Conservation (phyloP, 2,329 filamentous ascomycete genomes). For the Lachnellula willkommii region DNA sequence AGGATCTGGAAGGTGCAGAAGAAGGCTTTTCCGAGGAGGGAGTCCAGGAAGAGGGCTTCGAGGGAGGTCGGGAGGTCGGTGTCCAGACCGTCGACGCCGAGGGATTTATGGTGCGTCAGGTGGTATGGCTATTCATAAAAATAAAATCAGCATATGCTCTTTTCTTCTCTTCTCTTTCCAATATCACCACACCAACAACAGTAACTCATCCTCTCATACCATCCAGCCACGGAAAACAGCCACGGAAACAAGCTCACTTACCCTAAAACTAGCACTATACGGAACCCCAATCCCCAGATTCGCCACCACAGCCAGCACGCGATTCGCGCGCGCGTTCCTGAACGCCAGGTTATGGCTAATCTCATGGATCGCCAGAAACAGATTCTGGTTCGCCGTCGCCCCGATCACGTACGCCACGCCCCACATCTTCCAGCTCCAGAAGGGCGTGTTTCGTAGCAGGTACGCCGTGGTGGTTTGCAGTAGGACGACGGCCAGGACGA, state of each 20-base stretch:
- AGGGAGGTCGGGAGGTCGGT: conserved; percentile 90
- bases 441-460: conserved; percentile 67
- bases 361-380: conserved; percentile 97
- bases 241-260: conserved; percentile 37
- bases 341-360: conserved; percentile 98
- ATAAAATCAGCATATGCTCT: conserved; percentile 20
- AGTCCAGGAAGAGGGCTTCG: conserved; percentile 90
- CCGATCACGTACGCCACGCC: conserved; percentile 84
- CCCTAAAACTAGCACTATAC: conserved; percentile 91
- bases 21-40: conserved; percentile 92
- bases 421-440: conserved; percentile 82
- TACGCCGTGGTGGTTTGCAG: conserved; percentile 77
- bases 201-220: background rate
- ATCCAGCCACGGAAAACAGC: background rate
- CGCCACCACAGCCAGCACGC: conserved; percentile 83
- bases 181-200: background rate
- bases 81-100: conserved; percentile 92
- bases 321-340: conserved; percentile 71
- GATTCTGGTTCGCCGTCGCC: conserved; percentile 94
- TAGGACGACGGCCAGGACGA: conserved; percentile 76
- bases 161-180: background rate
- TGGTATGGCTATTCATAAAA: conserved; percentile 70
- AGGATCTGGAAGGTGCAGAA: conserved; percentile 99
- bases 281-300: conserved; percentile 94
- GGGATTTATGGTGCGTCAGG: conserved; percentile 96